Percentiles rank a stretch among this genome's conserved stretches.
These are phyloP conservation scores for Pterocarpus macrocarpus DNA, from an alignment of 306 rosid species.

Conservation along the genomic window DNA sequence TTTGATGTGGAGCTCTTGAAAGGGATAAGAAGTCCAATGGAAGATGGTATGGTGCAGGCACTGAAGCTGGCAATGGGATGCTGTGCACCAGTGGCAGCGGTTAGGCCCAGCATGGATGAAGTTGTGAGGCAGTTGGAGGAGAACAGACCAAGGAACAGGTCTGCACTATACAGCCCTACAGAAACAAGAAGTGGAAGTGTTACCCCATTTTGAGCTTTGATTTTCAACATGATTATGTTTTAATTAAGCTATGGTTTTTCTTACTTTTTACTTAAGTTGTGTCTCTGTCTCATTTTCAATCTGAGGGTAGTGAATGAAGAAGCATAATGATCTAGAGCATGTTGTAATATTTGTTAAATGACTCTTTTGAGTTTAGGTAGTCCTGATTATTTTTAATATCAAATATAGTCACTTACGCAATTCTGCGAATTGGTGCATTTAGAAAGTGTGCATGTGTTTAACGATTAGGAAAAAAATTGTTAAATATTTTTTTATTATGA, in stretches of 20 bases:
- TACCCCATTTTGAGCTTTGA: constrained; percentile 83
- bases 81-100: constrained; percentile 95
- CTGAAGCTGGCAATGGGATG: constrained; percentile 99
- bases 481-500: no score
- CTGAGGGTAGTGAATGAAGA: constrained; percentile 43
- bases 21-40: constrained; percentile 96
- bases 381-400: constrained; percentile 31
- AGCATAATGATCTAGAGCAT: constrained; percentile 36
- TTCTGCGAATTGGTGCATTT: constrained; percentile 16
- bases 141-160: constrained; percentile 96
- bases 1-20: constrained; percentile 87
- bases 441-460: background rate
- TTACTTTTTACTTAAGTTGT: constrained; percentile 41
- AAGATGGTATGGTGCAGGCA: constrained; percentile 92
- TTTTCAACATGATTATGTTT: constrained; percentile 39
- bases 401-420: constrained; percentile 44
- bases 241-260: constrained; percentile 49
- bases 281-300: constrained; percentile 35
- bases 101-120: constrained; percentile 96
- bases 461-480: no score
- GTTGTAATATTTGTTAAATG: constrained; percentile 31
- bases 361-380: constrained; percentile 39
- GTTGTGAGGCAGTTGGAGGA: constrained; percentile 98
- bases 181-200: constrained; percentile 97
- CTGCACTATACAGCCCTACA: constrained; percentile 96